Evolutionary conservation across 2,329 filamentous ascomycete genomes (phyloP).

Genomic region (Pseudopyricularia cyperi): DNA sequence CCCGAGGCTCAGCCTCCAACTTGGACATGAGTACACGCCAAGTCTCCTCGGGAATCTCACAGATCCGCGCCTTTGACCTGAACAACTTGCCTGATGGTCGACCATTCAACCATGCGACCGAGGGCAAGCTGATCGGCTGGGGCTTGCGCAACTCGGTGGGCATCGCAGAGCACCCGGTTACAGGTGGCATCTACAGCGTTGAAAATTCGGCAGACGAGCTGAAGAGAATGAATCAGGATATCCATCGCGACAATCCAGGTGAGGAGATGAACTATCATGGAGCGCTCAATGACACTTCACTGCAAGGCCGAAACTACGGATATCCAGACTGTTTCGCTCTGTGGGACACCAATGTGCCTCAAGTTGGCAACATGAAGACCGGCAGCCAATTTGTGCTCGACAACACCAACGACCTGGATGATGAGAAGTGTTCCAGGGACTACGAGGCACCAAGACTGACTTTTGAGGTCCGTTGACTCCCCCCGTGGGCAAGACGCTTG

Average conservation of each 20-base stretch:
- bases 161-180: constrained; percentile 34
- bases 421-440: constrained; percentile 27
- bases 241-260: constrained; percentile 54
- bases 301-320: constrained; percentile 43
- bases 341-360: constrained; percentile 42
- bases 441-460: constrained; percentile 41
- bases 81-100: constrained; percentile 13
- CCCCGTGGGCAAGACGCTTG: neutral
- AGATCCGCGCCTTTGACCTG: constrained; percentile 48
- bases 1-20: constrained; percentile 50
- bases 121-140: constrained; percentile 41
- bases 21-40: constrained; percentile 42
- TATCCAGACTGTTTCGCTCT: constrained; percentile 59
- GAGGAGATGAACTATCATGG: constrained; percentile 63
- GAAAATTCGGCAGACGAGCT: constrained; percentile 26
- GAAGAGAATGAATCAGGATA: constrained; percentile 35
- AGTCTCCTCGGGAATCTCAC: constrained; percentile 44
- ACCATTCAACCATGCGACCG: constrained; percentile 32
- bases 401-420: constrained; percentile 19
- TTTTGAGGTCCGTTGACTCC: constrained; percentile 18
- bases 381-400: constrained; percentile 37
- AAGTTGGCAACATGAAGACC: constrained; percentile 23
- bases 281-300: constrained; percentile 30
- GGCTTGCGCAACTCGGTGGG: constrained; percentile 59
- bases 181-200: constrained; percentile 7